These are phyloP conservation scores for Pseudopediastrum boryanum DNA, from an alignment of 139 green algal species.

Conservation along the genomic window DNA sequence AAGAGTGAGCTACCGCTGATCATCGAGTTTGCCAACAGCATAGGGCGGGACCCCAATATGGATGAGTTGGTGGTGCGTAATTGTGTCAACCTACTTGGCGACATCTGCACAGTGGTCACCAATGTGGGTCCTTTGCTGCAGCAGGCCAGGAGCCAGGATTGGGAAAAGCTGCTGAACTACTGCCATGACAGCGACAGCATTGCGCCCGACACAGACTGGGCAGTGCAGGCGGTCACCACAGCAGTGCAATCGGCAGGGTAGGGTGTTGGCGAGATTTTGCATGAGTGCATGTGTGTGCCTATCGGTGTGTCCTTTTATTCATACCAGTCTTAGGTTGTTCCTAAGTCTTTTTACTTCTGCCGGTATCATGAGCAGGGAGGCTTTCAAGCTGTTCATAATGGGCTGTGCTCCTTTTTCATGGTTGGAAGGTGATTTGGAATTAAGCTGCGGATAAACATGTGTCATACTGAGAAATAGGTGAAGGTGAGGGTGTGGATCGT, in stretches of 20 bases:
- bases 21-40: constrained; percentile 52
- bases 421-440: too few species aligned
- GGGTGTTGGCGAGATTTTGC: too few species aligned
- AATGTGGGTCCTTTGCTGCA: constrained; percentile 22
- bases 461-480: too few species aligned
- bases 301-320: too few species aligned
- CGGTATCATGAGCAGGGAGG: too few species aligned
- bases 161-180: constrained; percentile 32
- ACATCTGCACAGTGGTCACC: constrained; percentile 53
- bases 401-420: too few species aligned
- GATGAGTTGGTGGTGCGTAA: constrained; percentile 52
- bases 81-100: constrained; percentile 63
- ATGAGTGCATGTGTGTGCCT: too few species aligned
- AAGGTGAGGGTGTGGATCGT: too few species aligned
- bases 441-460: too few species aligned
- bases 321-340: too few species aligned
- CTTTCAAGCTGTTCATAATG: too few species aligned
- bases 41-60: constrained; percentile 40
- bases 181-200: constrained; percentile 29
- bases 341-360: too few species aligned
- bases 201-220: constrained; percentile 26
- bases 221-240: constrained; percentile 10
- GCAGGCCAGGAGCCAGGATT: constrained; percentile 8
- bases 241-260: neutral
- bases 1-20: constrained; percentile 43